Evolutionary conservation across 148 eudicot genomes (phyloP).

Genomic region (Vaccinium myrtillus): DNA sequence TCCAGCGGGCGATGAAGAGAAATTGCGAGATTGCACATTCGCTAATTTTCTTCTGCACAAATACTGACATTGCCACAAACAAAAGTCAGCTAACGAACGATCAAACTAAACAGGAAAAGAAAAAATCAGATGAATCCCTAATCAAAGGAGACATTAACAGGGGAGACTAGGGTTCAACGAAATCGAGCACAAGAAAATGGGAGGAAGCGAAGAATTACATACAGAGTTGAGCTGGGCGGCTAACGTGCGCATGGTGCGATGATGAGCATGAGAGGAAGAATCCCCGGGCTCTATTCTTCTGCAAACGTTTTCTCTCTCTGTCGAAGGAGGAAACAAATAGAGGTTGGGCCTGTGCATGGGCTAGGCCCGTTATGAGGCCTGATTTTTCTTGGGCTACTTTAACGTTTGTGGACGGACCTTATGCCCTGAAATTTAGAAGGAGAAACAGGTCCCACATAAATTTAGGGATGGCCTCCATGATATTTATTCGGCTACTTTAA

Average conservation of each 20-base stretch:
- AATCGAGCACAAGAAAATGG: background rate
- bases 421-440: no score
- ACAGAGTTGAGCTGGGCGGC: constrained; percentile 29
- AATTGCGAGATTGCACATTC: constrained; percentile 46
- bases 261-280: background rate
- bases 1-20: constrained; percentile 31
- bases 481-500: no score
- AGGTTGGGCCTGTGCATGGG: background rate
- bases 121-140: background rate
- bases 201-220: background rate
- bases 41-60: constrained; percentile 49
- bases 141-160: background rate
- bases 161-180: background rate
- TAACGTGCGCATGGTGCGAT: constrained; percentile 29
- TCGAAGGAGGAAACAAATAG: background rate
- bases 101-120: background rate
- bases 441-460: no score
- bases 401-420: background rate
- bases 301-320: background rate
- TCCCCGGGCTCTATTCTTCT: background rate
- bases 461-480: no score
- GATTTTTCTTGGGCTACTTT: background rate
- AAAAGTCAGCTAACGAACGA: background rate
- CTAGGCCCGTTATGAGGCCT: background rate
- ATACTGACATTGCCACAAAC: constrained; percentile 32